Conservation (phyloP, 2,329 filamentous ascomycete genomes). For the Xylaria hypoxylon region DNA sequence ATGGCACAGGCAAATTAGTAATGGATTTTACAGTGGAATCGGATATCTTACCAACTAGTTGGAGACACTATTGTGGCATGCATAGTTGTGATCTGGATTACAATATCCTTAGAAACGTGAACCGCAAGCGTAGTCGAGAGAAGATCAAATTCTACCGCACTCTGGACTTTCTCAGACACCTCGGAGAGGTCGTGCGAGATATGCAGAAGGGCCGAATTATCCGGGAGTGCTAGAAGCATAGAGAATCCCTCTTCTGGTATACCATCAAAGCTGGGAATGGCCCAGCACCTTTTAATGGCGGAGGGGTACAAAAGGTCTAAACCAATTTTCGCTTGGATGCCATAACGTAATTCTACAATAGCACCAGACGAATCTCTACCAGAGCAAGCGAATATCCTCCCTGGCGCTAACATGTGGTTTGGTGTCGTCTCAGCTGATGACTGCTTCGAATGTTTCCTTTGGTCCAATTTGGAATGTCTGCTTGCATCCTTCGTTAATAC, state of each 20-base stretch:
- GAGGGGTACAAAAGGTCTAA: slow-evolving; percentile 64
- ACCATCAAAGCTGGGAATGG: slow-evolving; percentile 54
- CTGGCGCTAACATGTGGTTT: slow-evolving; percentile 53
- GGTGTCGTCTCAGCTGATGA: slow-evolving; percentile 45
- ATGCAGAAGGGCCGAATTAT: slow-evolving; percentile 61
- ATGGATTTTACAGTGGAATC: slow-evolving; percentile 23
- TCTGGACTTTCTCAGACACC: slow-evolving; percentile 57
- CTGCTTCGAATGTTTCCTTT: slow-evolving; percentile 63
- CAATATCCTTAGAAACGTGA: slow-evolving; percentile 52
- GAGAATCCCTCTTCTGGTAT: slow-evolving; percentile 50
- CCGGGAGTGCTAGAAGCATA: slow-evolving; percentile 62
- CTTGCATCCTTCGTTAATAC: slow-evolving; percentile 57
- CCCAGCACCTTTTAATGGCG: slow-evolving; percentile 65
- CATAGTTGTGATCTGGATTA: slow-evolving; percentile 67
- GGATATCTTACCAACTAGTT: slow-evolving; percentile 52
- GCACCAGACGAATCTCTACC: slow-evolving; percentile 72
- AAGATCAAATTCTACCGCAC: slow-evolving; percentile 62
- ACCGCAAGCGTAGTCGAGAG: slow-evolving; percentile 63
- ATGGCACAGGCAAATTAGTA: slow-evolving; percentile 36
- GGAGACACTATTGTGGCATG: slow-evolving; percentile 56
- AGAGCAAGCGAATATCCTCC: slow-evolving; percentile 74
- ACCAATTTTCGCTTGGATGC: slow-evolving; percentile 75
- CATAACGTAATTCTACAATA: slow-evolving; percentile 76
- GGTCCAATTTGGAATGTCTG: slow-evolving; percentile 42
- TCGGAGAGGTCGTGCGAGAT: slow-evolving; percentile 62